Evolutionary conservation across 441 rosid genomes (phyloP), one percentile per base, ranked within the genome.

Genomic region (Gossypium laxum): DNA sequence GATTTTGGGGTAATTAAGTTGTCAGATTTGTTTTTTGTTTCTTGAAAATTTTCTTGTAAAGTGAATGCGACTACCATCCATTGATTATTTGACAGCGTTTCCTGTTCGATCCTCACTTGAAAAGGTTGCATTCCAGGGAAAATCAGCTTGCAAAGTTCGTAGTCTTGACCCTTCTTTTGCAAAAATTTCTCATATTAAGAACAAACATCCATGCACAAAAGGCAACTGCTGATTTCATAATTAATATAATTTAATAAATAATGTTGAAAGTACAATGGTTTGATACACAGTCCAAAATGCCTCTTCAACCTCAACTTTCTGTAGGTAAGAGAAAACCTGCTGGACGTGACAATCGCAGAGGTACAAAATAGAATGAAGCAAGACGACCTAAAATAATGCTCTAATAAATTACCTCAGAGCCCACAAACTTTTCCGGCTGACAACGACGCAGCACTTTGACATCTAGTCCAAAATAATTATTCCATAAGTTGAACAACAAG

Each of bases 41-140:
- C 57, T 58, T 50, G 73, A 54, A 65, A 78, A 63, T 26, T 80
- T 77, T 82, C 67, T 71, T 88, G 88, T 88, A 87, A 87, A 87
- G 87, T 70, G 78, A 84, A 77, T 69, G 87, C 68, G 78, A 84
- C 79, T 58, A 65, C 78, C 76, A 74, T 79, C 86, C 74, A 83
- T 86, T 83, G 81, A 81, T 88, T 83, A 84, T 84, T 82, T 82
- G 79, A 82, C 80, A 3, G 34, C 82, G 86, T 80, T 24, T 76
- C 65, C 75, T 76, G 87, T 79, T 84, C 78, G 85, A 68, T 81
- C 72, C 63, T 72, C 70, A 62, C 65, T 70, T 58, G 75, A 60
- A 78, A 75, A 77, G 22, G 54, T 77, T 71, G 72, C 74, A 34
- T 24, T 57, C 7, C 17, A 12, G 2, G 41, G 41, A 32, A 32